Evolutionary conservation across 192 early-diverging fungal genomes (phyloP).

Genomic region (Backusella morwellensis): DNA sequence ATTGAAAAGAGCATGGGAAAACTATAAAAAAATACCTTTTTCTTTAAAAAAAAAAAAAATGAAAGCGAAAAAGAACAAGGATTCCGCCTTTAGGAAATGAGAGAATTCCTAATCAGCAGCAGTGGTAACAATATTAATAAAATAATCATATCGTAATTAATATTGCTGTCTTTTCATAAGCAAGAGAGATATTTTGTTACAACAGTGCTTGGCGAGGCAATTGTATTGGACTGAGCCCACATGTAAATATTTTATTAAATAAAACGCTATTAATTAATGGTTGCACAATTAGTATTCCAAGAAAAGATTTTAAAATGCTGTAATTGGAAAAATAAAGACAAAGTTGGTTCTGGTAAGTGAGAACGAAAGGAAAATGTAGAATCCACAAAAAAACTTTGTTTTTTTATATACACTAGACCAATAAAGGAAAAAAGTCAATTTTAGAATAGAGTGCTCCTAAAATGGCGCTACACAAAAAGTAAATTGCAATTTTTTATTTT

Average conservation of each 20-base stretch:
- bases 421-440: not conserved
- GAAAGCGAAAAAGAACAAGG: no score
- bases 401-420: not conserved
- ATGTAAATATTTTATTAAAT: not conserved
- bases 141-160: no score
- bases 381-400: not conserved
- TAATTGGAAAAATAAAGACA: constrained; percentile 2
- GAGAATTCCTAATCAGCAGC: no score
- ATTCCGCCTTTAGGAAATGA: no score
- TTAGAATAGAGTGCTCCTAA: not conserved
- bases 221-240: not conserved
- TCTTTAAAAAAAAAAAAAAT: no score
- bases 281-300: not conserved
- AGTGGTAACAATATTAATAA: no score
- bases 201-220: constrained; percentile 27
- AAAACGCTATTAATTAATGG: not conserved
- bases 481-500: not conserved
- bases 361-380: not conserved
- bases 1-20: no score
- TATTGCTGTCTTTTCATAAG: no score
- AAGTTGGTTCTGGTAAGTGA: not conserved
- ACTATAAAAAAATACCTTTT: no score
- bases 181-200: not conserved
- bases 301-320: constrained; percentile 5
- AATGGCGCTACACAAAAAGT: not conserved